Evolutionary conservation across 371 early-diverging fungal species (phyloP), one percentile per base, ranked within the genome.

Genomic region (Chytridiales sp.): DNA sequence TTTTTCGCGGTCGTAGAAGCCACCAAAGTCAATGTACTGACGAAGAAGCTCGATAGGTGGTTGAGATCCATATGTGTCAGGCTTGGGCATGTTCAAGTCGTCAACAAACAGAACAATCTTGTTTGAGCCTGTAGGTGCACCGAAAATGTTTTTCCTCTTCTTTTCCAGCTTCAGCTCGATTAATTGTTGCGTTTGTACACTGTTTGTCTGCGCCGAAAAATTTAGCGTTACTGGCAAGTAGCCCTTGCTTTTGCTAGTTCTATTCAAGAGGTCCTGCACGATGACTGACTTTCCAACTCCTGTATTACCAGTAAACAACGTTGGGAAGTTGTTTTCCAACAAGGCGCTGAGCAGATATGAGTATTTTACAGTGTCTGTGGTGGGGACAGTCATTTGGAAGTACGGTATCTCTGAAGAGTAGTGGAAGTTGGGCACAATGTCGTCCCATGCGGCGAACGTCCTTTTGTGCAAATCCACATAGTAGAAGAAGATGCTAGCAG

Each of bases 331-430:
- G 49, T 68, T 68, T 27, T 47, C 42, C 9, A 79, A 30, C 6
- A 79, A 48, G 1, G 59, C 49, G 29, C 75, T 73, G 36, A 77
- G 47, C n/a, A 79, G 54, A 49, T 59, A 77, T 0, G 71, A 58
- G 51, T 77, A 77, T 50, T 73, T 72, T 32, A 77, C 62, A 1
- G 79, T 79, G 41, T 79, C 79, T 21, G 62, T 36, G 4, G 79
- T 79, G 15, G 79, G 77, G 2, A 79, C 79, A 41, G 77, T 79
- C 70, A 77, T 73, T 59, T 77, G 63, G 59, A 79, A 79, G 56
- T 74, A 78, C 6, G 78, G 78, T 6, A 68, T 65, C 9, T 68
- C 68, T 1, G 63, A 34, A 13, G 66, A 64, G 61, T 76, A 78
- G 19, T 64, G 47, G 49, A 76, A 78, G 1, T 22, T 21, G 4